These are phyloP conservation scores for Sugiyamaella floridensis DNA, from an alignment of 805 yeast genomes.

Conservation along the genomic window DNA sequence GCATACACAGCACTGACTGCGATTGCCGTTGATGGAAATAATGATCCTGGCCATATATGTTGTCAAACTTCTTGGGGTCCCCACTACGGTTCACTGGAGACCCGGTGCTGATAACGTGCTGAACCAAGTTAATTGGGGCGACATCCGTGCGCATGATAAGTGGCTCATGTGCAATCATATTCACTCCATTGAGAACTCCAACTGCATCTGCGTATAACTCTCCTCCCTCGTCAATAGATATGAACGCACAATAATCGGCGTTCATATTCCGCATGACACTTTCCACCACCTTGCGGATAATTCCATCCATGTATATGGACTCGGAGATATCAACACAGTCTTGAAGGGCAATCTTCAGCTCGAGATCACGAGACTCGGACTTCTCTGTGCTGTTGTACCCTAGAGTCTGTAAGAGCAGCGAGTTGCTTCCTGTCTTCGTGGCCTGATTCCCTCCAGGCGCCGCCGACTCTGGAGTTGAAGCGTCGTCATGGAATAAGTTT, in stretches of 20 bases:
- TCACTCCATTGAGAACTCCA: conserved; percentile 23
- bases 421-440: neutral
- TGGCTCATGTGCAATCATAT: conserved; percentile 33
- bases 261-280: conserved; percentile 35
- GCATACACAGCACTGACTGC: conserved; percentile 38
- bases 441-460: neutral
- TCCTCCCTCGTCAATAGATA: conserved; percentile 27
- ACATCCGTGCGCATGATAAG: conserved; percentile 36
- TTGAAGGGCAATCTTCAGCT: conserved; percentile 35
- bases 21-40: conserved; percentile 35
- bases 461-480: conserved; percentile 1
- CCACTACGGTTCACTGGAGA: conserved; percentile 33
- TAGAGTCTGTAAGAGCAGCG: neutral
- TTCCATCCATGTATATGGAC: conserved; percentile 35
- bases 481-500: conserved; percentile 24
- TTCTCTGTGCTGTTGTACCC: neutral
- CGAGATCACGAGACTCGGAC: conserved; percentile 12
- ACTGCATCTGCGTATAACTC: conserved; percentile 29
- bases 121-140: conserved; percentile 38
- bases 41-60: conserved; percentile 33
- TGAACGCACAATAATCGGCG: conserved; percentile 33
- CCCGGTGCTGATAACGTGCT: conserved; percentile 36
- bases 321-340: conserved; percentile 47
- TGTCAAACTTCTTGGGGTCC: conserved; percentile 32
- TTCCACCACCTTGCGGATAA: conserved; percentile 35